Evolutionary conservation across 2,329 filamentous ascomycete genomes (phyloP).

Genomic region (Xylaria hypoxylon): DNA sequence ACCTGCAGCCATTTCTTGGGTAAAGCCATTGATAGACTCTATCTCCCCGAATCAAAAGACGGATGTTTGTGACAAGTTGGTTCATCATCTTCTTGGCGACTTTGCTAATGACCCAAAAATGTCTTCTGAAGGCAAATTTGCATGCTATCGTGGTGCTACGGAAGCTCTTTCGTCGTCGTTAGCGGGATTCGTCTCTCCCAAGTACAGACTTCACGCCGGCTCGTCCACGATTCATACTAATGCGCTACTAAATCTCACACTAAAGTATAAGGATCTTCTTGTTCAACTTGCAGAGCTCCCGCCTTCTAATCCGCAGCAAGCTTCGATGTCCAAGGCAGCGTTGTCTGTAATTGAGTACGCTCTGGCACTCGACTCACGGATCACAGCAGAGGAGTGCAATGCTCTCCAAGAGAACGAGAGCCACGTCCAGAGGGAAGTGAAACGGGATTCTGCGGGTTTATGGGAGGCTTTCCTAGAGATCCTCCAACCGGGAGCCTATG

Average conservation of each 20-base stretch:
- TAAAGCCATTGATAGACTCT: conserved; percentile 80
- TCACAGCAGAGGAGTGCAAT: conserved; percentile 75
- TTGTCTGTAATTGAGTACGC: conserved; percentile 75
- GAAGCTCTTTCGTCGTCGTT: conserved; percentile 68
- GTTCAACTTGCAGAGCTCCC: conserved; percentile 63
- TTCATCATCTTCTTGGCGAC: conserved; percentile 77
- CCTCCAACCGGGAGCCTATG: conserved; percentile 73
- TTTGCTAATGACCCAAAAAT: conserved; percentile 67
- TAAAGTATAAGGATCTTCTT: conserved; percentile 72
- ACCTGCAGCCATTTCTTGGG: conserved; percentile 80
- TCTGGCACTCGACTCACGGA: conserved; percentile 77
- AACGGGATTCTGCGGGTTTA: conserved; percentile 77
- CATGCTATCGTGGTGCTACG: conserved; percentile 74
- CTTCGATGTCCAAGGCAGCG: conserved; percentile 65
- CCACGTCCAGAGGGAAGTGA: conserved; percentile 73
- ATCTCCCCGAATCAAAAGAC: conserved; percentile 80
- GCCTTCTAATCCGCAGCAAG: conserved; percentile 59
- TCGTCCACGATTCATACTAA: conserved; percentile 72
- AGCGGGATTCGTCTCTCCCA: conserved; percentile 64
- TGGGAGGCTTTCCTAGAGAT: conserved; percentile 82
- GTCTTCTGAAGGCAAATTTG: conserved; percentile 67
- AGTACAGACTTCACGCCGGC: conserved; percentile 58
- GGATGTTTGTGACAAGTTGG: conserved; percentile 82
- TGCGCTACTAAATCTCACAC: conserved; percentile 72
- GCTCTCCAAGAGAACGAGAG: conserved; percentile 68